Conservation (phyloP, 2,329 filamentous ascomycete species). For the Beauveria sp. region DNA sequence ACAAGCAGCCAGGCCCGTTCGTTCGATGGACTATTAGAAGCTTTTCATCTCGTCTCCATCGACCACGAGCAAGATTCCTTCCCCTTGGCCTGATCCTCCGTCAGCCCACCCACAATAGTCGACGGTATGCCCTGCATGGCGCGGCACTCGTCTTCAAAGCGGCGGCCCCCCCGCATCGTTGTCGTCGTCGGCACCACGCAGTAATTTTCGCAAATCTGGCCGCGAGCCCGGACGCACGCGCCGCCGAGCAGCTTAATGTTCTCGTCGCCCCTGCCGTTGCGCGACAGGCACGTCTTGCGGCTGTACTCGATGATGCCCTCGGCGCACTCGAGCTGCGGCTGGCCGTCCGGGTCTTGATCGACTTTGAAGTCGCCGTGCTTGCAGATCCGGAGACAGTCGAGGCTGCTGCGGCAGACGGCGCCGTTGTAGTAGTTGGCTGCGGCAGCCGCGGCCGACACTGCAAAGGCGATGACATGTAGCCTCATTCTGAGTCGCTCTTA, state of each 20-base stretch:
- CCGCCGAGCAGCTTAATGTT: neutral
- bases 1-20: neutral
- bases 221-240: neutral
- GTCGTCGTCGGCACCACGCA: neutral
- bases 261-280: neutral
- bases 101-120: conserved; percentile 5
- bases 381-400: conserved; percentile 3
- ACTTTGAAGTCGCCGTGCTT: conserved; percentile 1
- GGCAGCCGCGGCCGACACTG: neutral
- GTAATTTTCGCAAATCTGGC: neutral
- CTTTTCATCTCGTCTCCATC: neutral
- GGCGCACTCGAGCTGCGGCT: conserved; percentile 5
- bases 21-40: too few species aligned
- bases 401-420: conserved; percentile 5
- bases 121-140: neutral
- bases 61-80: neutral
- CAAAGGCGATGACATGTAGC: neutral
- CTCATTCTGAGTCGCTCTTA: neutral
- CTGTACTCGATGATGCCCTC: conserved; percentile 8
- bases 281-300: conserved; percentile 6
- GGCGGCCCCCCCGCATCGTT: neutral
- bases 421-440: conserved; percentile 2
- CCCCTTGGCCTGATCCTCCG: conserved; percentile 6
- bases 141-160: neutral
- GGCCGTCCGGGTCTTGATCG: neutral